Percentiles rank a stretch among this genome's conserved stretches.
phyloP scores from a whole-genome alignment of 2,329 filamentous ascomycete genomes.

The Bertia moriformis region DNA sequence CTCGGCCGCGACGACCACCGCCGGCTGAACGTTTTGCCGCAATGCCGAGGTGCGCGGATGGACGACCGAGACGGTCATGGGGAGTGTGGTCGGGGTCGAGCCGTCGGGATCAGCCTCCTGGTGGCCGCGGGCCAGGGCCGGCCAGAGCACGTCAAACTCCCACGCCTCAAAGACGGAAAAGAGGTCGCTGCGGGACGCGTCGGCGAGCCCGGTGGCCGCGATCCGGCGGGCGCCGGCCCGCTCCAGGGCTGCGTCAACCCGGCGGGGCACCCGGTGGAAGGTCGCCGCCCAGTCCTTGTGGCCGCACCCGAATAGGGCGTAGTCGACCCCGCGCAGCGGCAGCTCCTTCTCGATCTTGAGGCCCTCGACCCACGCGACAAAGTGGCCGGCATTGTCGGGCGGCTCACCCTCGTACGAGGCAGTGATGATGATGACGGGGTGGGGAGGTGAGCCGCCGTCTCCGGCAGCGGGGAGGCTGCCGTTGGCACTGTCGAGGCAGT shows the following conservation, averaged over 20 bases:
- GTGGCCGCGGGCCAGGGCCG: slow-evolving; percentile 29
- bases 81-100: slow-evolving; percentile 6
- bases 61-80: slow-evolving; percentile 32
- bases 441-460: too few relatives aligned
- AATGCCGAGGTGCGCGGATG: slow-evolving; percentile 39
- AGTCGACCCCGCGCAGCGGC: slow-evolving; percentile 37
- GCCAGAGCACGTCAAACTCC: slow-evolving; percentile 44
- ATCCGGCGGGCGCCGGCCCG: slow-evolving; percentile 31
- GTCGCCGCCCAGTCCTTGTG: slow-evolving; percentile 39
- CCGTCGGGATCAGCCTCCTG: slow-evolving; percentile 8
- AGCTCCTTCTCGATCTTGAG: slow-evolving; percentile 15
- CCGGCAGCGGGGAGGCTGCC: slow-evolving; percentile 42
- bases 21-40: slow-evolving; percentile 49
- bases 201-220: slow-evolving; percentile 34
- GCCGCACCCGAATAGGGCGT: slow-evolving; percentile 59
- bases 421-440: slow-evolving; percentile 54
- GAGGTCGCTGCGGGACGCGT: slow-evolving; percentile 49
- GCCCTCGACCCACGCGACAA: slow-evolving; percentile 50
- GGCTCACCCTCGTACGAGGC: slow-evolving; percentile 64
- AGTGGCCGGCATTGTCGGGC: slow-evolving; percentile 56
- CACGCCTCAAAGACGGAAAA: slow-evolving; percentile 56
- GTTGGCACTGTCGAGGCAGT: slow-evolving; percentile 45
- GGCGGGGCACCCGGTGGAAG: slow-evolving; percentile 52
- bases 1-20: slow-evolving; percentile 36
- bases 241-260: slow-evolving; percentile 39